A percentile compares a stretch with the other conserved stretches of the same genome.
These are phyloP conservation scores for Bremia lactucae DNA, from an alignment of 352 stramenopile species.

Conservation along the genomic window DNA sequence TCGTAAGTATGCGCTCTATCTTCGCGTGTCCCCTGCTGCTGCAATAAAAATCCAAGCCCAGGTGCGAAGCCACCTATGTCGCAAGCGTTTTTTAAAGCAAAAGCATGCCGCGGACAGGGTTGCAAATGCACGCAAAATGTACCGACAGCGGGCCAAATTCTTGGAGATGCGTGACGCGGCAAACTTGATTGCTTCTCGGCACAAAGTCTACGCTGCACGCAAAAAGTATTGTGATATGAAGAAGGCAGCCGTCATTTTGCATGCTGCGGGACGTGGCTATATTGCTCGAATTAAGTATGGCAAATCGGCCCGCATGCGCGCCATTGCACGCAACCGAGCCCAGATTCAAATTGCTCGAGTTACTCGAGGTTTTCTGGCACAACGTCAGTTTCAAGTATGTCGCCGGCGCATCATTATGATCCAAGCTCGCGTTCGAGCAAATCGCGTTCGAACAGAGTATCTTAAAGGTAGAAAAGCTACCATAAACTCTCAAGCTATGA, in stretches of 20 bases:
- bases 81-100: slow-evolving; percentile 55
- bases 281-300: slow-evolving; percentile 77
- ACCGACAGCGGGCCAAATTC: slow-evolving; percentile 49
- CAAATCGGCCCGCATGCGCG: slow-evolving; percentile 73
- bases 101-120: slow-evolving; percentile 61
- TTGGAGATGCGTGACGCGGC: slow-evolving; percentile 47
- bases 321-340: slow-evolving; percentile 60
- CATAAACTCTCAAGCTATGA: slow-evolving; percentile 85
- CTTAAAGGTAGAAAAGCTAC: slow-evolving; percentile 77
- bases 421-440: slow-evolving; percentile 74
- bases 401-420: slow-evolving; percentile 76
- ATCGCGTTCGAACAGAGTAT: slow-evolving; percentile 81
- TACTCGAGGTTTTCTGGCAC: slow-evolving; percentile 56
- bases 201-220: slow-evolving; percentile 54
- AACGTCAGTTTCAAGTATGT: slow-evolving; percentile 38
- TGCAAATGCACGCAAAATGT: slow-evolving; percentile 62
- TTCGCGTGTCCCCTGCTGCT: slow-evolving; percentile 61
- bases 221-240: slow-evolving; percentile 66
- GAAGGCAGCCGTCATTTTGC: slow-evolving; percentile 57
- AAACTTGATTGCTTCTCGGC: slow-evolving; percentile 59
- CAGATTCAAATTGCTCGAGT: slow-evolving; percentile 72
- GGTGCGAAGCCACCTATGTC: slow-evolving; percentile 51
- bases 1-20: slow-evolving; percentile 52
- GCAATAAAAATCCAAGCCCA: slow-evolving; percentile 76
- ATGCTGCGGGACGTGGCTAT: slow-evolving; percentile 70